Evolutionary conservation across 202 grass and related monocot genomes (phyloP).

Genomic region (Digitaria exilis): DNA sequence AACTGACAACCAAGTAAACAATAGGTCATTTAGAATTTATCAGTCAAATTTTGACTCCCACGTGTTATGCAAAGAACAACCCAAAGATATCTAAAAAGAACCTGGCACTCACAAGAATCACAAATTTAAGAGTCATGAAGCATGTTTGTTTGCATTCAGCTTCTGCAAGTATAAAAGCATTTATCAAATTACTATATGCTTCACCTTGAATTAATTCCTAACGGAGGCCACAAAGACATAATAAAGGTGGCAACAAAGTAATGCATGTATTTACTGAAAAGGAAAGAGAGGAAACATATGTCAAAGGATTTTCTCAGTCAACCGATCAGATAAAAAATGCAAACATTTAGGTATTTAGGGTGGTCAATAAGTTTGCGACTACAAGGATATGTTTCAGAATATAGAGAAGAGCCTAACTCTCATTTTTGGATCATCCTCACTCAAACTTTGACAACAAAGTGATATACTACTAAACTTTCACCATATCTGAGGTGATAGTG

Average conservation of each 20-base stretch:
- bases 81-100: too few relatives aligned
- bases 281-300: neutral
- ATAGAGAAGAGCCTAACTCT: neutral
- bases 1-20: neutral
- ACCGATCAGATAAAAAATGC: neutral
- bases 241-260: neutral
- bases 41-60: neutral
- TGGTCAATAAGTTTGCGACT: too few relatives aligned
- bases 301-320: neutral
- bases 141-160: too few relatives aligned
- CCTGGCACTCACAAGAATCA: too few relatives aligned
- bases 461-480: conserved; percentile 13
- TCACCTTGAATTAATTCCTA: conserved; percentile 8
- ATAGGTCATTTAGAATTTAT: neutral
- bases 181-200: neutral
- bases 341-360: neutral
- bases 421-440: neutral
- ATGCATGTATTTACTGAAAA: neutral
- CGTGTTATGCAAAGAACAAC: neutral
- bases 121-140: too few relatives aligned
- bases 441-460: neutral
- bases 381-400: neutral
- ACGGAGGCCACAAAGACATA: neutral
- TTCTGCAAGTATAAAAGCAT: conserved; percentile 16
- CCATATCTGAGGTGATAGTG: neutral